Base-by-base conservation (phyloP, 768 basidiomycete genomes). In the Rhizopogon vesiculosus region DNA sequence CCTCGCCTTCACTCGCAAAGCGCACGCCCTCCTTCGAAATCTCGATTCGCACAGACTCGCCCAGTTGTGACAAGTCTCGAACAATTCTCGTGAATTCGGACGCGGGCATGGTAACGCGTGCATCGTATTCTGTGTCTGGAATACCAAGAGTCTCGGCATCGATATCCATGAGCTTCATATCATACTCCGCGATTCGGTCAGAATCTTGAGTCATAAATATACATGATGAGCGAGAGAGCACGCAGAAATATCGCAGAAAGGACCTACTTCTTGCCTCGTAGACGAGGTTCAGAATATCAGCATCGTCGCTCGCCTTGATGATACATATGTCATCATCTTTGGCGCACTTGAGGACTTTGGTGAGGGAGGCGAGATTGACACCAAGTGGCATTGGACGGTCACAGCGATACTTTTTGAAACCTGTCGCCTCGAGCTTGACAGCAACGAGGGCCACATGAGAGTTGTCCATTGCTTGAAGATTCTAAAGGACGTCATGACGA, bases 101-200 rank as follows among this genome's bases (percentile, higher is more conserved):
- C 0, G 93, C 83, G 7, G 90, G 82, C 84, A 99, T 86, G 18
- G 86, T 86, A 46, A 98, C 86, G 54, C 89, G 87, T 3, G 93
- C 92, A 64, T 98, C 96, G 72, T 98, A 99, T 49, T 95, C 89
- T 2, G 97, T 99, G 60, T 98, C 95, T 15, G 97, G 97, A 65
- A 98, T 98, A 46, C 89, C 88, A 51, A 98, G 87, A 44, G 84
- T 86, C 73, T 99, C 97, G 22, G 91, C 78, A 70, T 99, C 96
- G 66, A 99, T 99, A 65, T 98, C 96, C 96, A 99, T 98, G 52
- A 98, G 84, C 71, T 98, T 98, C 89, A 99, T 92, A 63, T 97
- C 94, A 74, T 99, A 99, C 69, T 98, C 93, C 25, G 94, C 93
- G 52, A 98, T 87, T 59, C 97, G 86, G 70, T 97, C 96, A 4